Evolutionary conservation across 1,284 basidiomycete genomes (phyloP), one percentile per base, ranked within the genome.

Genomic region (Agroathelia rolfsii): DNA sequence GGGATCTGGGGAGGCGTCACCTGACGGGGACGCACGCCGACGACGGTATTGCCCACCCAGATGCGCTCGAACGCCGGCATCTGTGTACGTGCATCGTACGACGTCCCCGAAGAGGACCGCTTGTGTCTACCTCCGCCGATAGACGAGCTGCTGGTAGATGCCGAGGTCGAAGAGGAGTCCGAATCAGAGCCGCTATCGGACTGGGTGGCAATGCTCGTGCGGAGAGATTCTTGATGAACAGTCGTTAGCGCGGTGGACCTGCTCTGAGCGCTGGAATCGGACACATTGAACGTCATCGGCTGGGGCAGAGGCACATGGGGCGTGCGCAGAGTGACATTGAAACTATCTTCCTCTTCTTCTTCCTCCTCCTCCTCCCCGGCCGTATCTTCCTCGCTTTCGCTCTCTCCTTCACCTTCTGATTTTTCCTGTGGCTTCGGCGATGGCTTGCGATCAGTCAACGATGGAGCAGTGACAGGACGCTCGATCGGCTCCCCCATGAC

Each of bases 321-420:
- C 5, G 80, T 82, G 36, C 62, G 69, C 38, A 83, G 56, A 1
- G 80, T 82, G 21, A 70, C 55, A 37, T 81, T 63, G 44, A 80
- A 77, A 33, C 69, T 67, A 39, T 76, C 72, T 38, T 80, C 75
- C 15, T 66, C 65, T 8, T 69, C 58, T 19, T 52, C 52, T 14
- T 61, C 61, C 21, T 63, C 56, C 32, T 60, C 51, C 24, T 53
- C 58, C 32, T 61, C 57, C 10, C 53, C 56, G 16, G 58, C 51
- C 9, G 45, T 49, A 20, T 52, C 47, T 20, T 37, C 38, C 10
- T 41, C 48, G 24, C 45, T 45, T 18, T 57, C 45, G 29, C 45
- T 48, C 15, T 44, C 40, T 27, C 57, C 46, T 15, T 41, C 48
- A 27, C 42, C 41, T 27, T 49, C 33, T 42, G 48, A 48, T 43